phyloP scores from a whole-genome alignment of 306 rosid species.

The Arachis hypogaea region DNA sequence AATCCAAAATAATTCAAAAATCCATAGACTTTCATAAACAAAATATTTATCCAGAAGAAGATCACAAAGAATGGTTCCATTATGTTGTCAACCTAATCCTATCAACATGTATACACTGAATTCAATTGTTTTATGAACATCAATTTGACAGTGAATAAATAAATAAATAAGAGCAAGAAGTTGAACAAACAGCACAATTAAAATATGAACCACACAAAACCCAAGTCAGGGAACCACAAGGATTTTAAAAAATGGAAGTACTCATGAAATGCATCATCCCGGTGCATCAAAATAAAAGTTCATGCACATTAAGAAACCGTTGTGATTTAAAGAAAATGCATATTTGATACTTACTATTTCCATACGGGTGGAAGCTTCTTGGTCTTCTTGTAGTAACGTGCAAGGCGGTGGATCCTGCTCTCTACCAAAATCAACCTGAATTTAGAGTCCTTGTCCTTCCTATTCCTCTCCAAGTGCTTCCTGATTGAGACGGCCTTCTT shows the following conservation, averaged over 20 bases:
- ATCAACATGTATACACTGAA: too few species aligned
- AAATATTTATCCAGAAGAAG: background rate
- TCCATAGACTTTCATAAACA: too few species aligned
- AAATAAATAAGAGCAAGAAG: background rate
- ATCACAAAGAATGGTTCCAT: background rate
- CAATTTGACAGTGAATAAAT: background rate
- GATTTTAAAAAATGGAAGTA: background rate
- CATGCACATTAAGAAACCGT: background rate
- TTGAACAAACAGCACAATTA: background rate
- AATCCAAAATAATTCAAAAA: background rate
- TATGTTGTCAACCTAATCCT: background rate
- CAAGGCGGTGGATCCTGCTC: conserved; percentile 85
- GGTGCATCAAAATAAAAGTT: background rate
- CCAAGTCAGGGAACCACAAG: background rate
- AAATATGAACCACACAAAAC: background rate
- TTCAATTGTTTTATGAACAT: background rate
- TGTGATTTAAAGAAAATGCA: background rate
- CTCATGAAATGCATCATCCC: background rate
- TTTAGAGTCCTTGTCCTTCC: conserved; percentile 79
- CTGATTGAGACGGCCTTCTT: conserved; percentile 78
- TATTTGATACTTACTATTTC: conserved; percentile 61
- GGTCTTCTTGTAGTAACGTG: conserved; percentile 79
- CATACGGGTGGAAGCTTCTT: conserved; percentile 85
- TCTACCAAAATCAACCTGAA: conserved; percentile 79
- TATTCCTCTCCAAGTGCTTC: conserved; percentile 87